These are phyloP conservation scores for Oligophagozyma castellii DNA, from an alignment of 1,139 yeast genomes.

Conservation along the genomic window DNA sequence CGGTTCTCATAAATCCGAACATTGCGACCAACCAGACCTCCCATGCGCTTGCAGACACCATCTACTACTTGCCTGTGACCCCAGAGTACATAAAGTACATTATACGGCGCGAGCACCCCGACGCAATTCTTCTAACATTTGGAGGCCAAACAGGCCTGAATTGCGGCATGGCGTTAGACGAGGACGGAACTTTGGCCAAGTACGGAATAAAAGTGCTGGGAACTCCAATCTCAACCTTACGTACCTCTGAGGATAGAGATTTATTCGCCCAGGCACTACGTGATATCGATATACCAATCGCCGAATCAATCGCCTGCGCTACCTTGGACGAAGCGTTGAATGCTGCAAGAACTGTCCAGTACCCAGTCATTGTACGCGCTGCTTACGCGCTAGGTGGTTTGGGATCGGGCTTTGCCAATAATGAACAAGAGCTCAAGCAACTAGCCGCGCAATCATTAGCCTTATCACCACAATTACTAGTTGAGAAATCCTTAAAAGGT, in stretches of 20 bases:
- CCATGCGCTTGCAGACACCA: constrained; percentile 88
- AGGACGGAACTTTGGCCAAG: constrained; percentile 84
- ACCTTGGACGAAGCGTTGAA: constrained; percentile 82
- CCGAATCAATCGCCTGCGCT: constrained; percentile 90
- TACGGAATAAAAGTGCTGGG: constrained; percentile 91
- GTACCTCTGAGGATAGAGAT: constrained; percentile 96
- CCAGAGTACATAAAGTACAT: constrained; percentile 90
- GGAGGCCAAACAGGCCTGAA: constrained; percentile 98
- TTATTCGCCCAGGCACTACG: constrained; percentile 87
- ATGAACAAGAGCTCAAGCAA: constrained; percentile 68
- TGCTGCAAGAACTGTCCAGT: constrained; percentile 80
- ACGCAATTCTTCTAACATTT: constrained; percentile 85
- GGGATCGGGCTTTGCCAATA: constrained; percentile 92
- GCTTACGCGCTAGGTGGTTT: constrained; percentile 97
- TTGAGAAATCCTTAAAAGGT: constrained; percentile 95
- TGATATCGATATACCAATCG: constrained; percentile 89
- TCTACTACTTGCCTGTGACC: constrained; percentile 90
- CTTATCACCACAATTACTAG: constrained; percentile 85
- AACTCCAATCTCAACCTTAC: constrained; percentile 89
- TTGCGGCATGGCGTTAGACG: constrained; percentile 88
- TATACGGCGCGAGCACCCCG: constrained; percentile 91
- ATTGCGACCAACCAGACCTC: constrained; percentile 97
- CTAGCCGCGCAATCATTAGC: constrained; percentile 82
- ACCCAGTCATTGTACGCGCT: constrained; percentile 94
- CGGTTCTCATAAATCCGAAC: constrained; percentile 88